phyloP scores from a whole-genome alignment of 805 yeast species.

The Cyberlindnera americana region DNA sequence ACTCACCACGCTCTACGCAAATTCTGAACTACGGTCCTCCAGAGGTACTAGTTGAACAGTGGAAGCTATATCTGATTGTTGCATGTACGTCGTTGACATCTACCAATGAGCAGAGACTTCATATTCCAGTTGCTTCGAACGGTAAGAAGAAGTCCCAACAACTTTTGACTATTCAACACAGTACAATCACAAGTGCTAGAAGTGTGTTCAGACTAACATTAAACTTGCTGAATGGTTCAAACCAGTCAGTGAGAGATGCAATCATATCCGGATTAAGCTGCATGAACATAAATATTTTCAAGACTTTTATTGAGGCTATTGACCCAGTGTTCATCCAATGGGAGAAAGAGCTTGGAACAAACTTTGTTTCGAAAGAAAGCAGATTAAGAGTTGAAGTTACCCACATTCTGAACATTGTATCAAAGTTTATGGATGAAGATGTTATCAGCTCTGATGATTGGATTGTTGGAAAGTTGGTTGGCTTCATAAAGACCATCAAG shows the following conservation, averaged over 20 bases:
- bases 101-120: conserved; percentile 79
- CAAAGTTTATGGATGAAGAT: conserved; percentile 52
- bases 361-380: conserved; percentile 36
- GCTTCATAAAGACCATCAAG: conserved; percentile 60
- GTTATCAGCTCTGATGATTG: conserved; percentile 59
- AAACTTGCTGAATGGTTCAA: conserved; percentile 72
- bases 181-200: conserved; percentile 87
- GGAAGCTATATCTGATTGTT: conserved; percentile 85
- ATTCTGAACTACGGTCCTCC: conserved; percentile 44
- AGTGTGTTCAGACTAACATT: conserved; percentile 84
- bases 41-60: conserved; percentile 73
- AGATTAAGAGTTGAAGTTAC: conserved; percentile 69
- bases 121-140: conserved; percentile 54
- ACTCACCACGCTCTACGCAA: conserved; percentile 30
- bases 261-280: conserved; percentile 87
- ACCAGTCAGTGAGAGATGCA: conserved; percentile 73
- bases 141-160: conserved; percentile 77
- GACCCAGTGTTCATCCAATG: conserved; percentile 57
- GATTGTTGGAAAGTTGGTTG: conserved; percentile 60
- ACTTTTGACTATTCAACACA: conserved; percentile 78
- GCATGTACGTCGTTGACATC: conserved; percentile 91
- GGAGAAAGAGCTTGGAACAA: conserved; percentile 43
- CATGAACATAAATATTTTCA: conserved; percentile 84
- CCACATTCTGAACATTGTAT: conserved; percentile 69
- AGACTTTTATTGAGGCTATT: conserved; percentile 72